phyloP scores from a whole-genome alignment of 108 stramenopile species.

The Nitzschia palea region DNA sequence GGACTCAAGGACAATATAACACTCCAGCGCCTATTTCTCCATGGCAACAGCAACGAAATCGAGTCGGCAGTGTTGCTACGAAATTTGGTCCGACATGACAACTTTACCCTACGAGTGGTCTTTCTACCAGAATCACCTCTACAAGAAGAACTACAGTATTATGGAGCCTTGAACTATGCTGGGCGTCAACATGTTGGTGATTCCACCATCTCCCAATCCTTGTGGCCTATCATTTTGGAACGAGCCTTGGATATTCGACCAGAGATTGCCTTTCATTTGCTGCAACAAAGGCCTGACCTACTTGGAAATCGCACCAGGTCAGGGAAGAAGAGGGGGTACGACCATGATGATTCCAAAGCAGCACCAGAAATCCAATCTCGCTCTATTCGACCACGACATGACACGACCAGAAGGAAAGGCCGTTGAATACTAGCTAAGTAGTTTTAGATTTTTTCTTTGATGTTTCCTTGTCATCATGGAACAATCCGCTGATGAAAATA shows the following conservation, averaged over 20 bases:
- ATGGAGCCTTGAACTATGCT: conserved; percentile 11
- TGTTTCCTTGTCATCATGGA: no score
- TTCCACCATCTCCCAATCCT: background rate
- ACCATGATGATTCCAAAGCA: background rate
- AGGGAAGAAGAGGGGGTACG: background rate
- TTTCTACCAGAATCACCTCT: conserved; percentile 3
- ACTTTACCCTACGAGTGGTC: background rate
- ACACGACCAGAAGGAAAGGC: no score
- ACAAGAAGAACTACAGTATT: conserved; percentile 19
- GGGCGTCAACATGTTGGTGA: conserved; percentile 8
- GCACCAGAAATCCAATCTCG: no score
- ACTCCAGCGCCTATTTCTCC: background rate
- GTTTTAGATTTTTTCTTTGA: no score
- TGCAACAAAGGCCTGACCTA: conserved; percentile 7
- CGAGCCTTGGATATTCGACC: background rate
- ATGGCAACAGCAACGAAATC: conserved; percentile 2
- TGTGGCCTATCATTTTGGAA: conserved; percentile 8
- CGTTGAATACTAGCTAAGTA: no score
- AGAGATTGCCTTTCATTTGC: background rate
- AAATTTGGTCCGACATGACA: background rate
- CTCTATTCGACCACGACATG: no score
- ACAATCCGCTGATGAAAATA: no score
- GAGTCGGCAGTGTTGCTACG: background rate
- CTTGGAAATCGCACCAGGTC: no score
- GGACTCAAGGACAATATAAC: conserved; percentile 1